Evolutionary conservation across 1,284 basidiomycete species (phyloP), one percentile per base, ranked within the genome.

Genomic region (Chondrostereum purpureum): DNA sequence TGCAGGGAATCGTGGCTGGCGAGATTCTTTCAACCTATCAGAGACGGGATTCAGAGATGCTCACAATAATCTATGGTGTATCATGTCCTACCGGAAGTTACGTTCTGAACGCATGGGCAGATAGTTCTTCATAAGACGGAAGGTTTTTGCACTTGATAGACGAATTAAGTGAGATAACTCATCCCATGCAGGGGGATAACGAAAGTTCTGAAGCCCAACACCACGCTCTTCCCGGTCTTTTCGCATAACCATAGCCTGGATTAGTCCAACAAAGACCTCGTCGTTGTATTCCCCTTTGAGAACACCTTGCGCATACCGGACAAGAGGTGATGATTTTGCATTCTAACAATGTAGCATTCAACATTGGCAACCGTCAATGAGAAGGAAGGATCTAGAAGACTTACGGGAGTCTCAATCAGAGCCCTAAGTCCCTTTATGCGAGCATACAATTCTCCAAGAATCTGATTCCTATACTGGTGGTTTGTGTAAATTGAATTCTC

Each of bases 131-230:
- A 70, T 31, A 0, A 50, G 21, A 5, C 50, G 43, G 43, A 64
- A 64, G 0, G 61, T 56, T 6, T 45, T 38, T 0, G 66, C 60
- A 44, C 62, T 64, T 6, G 54, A 44, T 4, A 60, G 59, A 0
- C 46, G 35, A 2, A 61, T 37, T 5, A 64, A 51, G 23, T 64
- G 51, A 12, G 53, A 47, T 14, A 68, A 56, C 34, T 67, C 61
- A 3, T 59, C 53, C 16, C 50, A 61, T 0, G 52, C 59, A 1
- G 62, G 61, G 0, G 57, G 41, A 50, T 66, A 67, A 4, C 46
- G 33, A 50, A 70, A 66, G 44, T 67, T 68, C 46, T 68, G 67
- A 53, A 62, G 55, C 0, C 64, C 65, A 1, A 62, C 55, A 1
- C 64, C 65, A 3, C 54, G 48, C n/a, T 55, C 52, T 12, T 61